phyloP scores from a whole-genome alignment of 2,329 filamentous ascomycete genomes.

The Exophiala alcalophila region DNA sequence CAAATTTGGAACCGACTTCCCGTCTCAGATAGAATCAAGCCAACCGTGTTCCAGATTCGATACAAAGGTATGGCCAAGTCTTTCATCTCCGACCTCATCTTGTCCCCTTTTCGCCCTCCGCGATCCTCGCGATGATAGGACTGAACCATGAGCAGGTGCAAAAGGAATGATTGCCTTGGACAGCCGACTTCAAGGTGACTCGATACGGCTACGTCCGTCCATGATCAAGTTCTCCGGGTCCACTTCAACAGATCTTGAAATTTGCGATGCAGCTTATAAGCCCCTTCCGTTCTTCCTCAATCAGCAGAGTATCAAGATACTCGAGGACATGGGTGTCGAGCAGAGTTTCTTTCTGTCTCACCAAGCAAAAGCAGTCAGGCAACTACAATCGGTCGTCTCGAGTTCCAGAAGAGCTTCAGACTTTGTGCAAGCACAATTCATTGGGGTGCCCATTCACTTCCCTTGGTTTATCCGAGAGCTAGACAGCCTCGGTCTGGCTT shows the following conservation, averaged over 20 bases:
- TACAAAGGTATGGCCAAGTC: conserved; percentile 53
- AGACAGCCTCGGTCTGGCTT: conserved; percentile 59
- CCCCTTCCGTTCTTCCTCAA: conserved; percentile 71
- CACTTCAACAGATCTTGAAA: conserved; percentile 59
- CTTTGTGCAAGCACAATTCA: conserved; percentile 62
- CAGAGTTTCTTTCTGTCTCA: conserved; percentile 60
- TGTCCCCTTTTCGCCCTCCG: background rate
- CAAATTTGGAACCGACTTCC: conserved; percentile 60
- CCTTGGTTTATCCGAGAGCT: conserved; percentile 62
- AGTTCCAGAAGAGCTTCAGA: conserved; percentile 60
- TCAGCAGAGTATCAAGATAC: conserved; percentile 77
- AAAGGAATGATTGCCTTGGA: conserved; percentile 80
- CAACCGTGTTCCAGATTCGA: conserved; percentile 72
- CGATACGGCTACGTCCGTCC: conserved; percentile 63
- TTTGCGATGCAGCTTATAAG: conserved; percentile 66
- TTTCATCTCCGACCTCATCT: no score
- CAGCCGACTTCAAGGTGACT: conserved; percentile 54
- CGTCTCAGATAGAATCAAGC: conserved; percentile 43
- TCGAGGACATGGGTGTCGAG: conserved; percentile 70
- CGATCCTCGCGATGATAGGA: background rate
- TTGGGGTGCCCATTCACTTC: conserved; percentile 61
- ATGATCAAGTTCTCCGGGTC: conserved; percentile 74
- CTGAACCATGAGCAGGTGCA: conserved; percentile 46
- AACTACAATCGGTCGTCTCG: conserved; percentile 59
- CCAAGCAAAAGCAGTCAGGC: conserved; percentile 61